A percentile compares a stretch with the other conserved stretches of the same genome.
Conservation (phyloP, 2,329 filamentous ascomycete species). For the Pyrenochaeta sp. region DNA sequence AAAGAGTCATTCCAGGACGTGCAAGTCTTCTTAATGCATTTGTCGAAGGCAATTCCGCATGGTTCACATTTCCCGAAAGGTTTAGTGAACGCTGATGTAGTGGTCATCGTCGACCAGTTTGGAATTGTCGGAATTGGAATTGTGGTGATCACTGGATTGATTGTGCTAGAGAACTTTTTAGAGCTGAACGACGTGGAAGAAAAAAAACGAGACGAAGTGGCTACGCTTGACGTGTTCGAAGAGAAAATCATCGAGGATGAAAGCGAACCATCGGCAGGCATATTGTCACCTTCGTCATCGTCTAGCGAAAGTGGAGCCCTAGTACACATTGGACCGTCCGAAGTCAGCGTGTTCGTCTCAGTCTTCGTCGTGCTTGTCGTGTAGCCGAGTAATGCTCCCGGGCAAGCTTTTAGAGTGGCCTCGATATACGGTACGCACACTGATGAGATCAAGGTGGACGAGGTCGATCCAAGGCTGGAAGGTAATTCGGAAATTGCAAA, state of each 20-base stretch:
- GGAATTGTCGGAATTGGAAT: not conserved
- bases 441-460: slow-evolving; percentile 23
- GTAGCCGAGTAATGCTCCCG: slow-evolving; percentile 5
- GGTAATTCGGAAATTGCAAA: slow-evolving; percentile 18
- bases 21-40: too few relatives aligned
- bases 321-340: slow-evolving; percentile 28
- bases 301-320: slow-evolving; percentile 33
- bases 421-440: slow-evolving; percentile 25
- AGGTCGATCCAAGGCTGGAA: slow-evolving; percentile 10
- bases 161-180: not conserved
- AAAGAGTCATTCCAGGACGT: too few relatives aligned
- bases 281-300: slow-evolving; percentile 41
- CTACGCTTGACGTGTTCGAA: slow-evolving; percentile 11
- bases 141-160: not conserved
- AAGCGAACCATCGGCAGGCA: slow-evolving; percentile 11
- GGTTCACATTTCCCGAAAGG: too few relatives aligned
- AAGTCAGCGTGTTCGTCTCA: slow-evolving; percentile 9
- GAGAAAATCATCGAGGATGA: slow-evolving; percentile 6
- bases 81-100: not conserved
- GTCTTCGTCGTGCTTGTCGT: slow-evolving; percentile 24
- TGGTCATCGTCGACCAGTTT: not conserved
- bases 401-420: slow-evolving; percentile 26
- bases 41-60: too few relatives aligned
- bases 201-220: not conserved
- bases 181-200: not conserved